Evolutionary conservation across 306 rosid genomes (phyloP).

Genomic region (Glycine latifolia): DNA sequence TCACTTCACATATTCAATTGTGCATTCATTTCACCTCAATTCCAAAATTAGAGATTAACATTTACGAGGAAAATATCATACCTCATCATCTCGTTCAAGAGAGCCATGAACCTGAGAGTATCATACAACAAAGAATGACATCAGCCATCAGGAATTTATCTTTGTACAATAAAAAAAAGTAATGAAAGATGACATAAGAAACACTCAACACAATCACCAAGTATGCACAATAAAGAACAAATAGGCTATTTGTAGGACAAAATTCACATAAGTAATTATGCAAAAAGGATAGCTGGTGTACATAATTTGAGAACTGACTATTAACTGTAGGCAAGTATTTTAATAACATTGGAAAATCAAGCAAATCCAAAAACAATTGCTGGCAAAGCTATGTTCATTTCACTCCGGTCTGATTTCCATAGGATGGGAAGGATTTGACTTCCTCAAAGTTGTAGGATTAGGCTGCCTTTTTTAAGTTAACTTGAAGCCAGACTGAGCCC

Average conservation of each 20-base stretch:
- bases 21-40: conserved; percentile 16
- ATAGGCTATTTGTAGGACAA: conserved; percentile 19
- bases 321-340: not conserved
- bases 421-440: conserved; percentile 5
- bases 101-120: conserved; percentile 79
- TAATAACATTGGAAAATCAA: not conserved
- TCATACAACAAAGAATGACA: not conserved
- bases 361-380: conserved; percentile 19
- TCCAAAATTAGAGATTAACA: conserved; percentile 19
- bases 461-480: not conserved
- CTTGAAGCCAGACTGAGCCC: conserved; percentile 23
- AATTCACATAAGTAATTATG: conserved; percentile 5
- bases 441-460: not conserved
- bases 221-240: conserved; percentile 1
- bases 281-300: not conserved
- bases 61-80: conserved; percentile 48
- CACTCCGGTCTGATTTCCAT: conserved; percentile 22
- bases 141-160: conserved; percentile 31
- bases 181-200: conserved; percentile 26
- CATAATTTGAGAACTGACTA: too few relatives aligned
- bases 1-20: conserved; percentile 24
- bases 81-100: conserved; percentile 99
- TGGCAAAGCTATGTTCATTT: conserved; percentile 31
- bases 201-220: not conserved
- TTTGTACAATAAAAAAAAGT: conserved; percentile 23